Conservation (phyloP, 192 early-diverging fungal genomes). For the Coemansia sp. region DNA sequence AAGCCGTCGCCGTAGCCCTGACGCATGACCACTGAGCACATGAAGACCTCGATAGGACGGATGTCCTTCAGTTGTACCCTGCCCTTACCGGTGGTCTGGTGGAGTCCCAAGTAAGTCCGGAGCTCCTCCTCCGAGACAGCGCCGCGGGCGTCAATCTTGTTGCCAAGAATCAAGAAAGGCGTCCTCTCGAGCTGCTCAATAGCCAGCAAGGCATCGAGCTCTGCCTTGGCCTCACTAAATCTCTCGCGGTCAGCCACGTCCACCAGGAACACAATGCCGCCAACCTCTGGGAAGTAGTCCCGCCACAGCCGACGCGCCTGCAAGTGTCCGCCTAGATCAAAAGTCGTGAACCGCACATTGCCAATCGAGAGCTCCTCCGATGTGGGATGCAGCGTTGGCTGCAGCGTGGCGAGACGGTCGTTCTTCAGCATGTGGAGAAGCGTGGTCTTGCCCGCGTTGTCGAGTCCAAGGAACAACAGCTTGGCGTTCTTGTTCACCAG, state of each 20-base stretch:
- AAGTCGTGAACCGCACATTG: constrained; percentile 96
- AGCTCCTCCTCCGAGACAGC: constrained; percentile 94
- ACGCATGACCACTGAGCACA: constrained; percentile 98
- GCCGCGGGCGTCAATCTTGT: constrained; percentile 96
- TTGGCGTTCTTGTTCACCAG: constrained; percentile 99
- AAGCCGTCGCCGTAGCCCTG: constrained; percentile 98
- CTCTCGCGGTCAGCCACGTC: constrained; percentile 85
- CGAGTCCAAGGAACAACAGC: constrained; percentile 97
- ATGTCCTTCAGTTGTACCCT: constrained; percentile 91
- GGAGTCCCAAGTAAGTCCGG: constrained; percentile 81
- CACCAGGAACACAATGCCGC: constrained; percentile 97
- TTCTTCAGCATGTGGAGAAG: constrained; percentile 99
- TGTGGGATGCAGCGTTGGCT: constrained; percentile 95
- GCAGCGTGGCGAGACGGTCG: constrained; percentile 89
- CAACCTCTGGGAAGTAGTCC: constrained; percentile 98
- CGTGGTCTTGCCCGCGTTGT: constrained; percentile 98
- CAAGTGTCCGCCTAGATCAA: constrained; percentile 95
- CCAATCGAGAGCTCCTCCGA: constrained; percentile 97
- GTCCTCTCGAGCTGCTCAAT: constrained; percentile 92
- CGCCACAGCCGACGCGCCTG: constrained; percentile 98
- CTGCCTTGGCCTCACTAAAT: constrained; percentile 88
- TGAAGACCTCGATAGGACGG: constrained; percentile 97
- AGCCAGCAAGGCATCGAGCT: constrained; percentile 89
- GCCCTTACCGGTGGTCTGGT: constrained; percentile 99
- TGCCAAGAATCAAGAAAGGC: constrained; percentile 96